A percentile compares a stretch with the other conserved stretches of the same genome.
Conservation (phyloP, 345 rosid genomes). For the Gossypioides kirkii region DNA sequence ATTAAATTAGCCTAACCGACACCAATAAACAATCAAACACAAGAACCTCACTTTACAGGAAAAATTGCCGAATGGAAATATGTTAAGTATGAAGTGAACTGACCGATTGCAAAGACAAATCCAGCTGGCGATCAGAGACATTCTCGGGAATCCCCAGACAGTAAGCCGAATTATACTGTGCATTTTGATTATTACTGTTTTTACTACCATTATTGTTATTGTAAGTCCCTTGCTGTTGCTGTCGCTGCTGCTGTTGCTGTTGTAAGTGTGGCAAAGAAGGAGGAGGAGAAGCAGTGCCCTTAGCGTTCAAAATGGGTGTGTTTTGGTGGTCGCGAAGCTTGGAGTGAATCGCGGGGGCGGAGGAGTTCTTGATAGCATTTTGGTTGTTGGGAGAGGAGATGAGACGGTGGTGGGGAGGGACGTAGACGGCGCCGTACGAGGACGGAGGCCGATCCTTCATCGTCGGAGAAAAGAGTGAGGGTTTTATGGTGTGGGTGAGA, state of each 20-base stretch:
- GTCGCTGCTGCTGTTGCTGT: slow-evolving; percentile 6
- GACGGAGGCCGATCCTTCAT: slow-evolving; percentile 79
- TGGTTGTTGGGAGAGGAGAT: slow-evolving; percentile 23
- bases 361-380: slow-evolving; percentile 17
- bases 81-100: slow-evolving; percentile 25
- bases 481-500: slow-evolving; percentile 25
- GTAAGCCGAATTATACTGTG: slow-evolving; percentile 21
- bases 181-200: slow-evolving; percentile 4
- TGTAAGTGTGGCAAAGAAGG: slow-evolving; percentile 19
- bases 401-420: slow-evolving; percentile 75
- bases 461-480: slow-evolving; percentile 18
- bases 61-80: not conserved
- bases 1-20: not conserved
- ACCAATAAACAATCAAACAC: not conserved
- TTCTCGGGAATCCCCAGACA: slow-evolving; percentile 31
- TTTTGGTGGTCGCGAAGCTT: slow-evolving; percentile 18
- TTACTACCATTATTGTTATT: not conserved
- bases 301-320: slow-evolving; percentile 20
- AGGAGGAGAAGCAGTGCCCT: slow-evolving; percentile 12
- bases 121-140: slow-evolving; percentile 36
- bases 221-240: slow-evolving; percentile 11
- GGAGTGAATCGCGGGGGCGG: slow-evolving; percentile 23
- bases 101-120: slow-evolving; percentile 23
- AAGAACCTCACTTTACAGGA: not conserved
- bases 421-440: slow-evolving; percentile 51